Percentiles rank a stretch among this genome's conserved stretches.
These are phyloP conservation scores for Talaromyces proteolyticus DNA, from an alignment of 495 filamentous ascomycete species.

Conservation along the genomic window DNA sequence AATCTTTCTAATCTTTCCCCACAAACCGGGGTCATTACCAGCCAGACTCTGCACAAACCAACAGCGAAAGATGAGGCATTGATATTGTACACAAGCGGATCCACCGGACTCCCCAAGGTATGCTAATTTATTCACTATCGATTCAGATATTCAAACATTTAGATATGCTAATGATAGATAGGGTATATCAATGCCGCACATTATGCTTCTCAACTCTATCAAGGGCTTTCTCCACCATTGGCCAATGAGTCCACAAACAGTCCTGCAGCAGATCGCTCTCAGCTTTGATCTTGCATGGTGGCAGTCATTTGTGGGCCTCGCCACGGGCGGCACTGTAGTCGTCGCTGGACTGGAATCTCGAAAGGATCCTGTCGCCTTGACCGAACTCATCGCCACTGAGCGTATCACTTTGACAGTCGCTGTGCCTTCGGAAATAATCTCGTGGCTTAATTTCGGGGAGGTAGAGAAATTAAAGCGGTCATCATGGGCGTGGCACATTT, in stretches of 20 bases:
- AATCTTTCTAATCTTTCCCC: conserved; percentile 4
- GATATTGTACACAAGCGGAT: conserved; percentile 39
- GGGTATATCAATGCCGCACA: too few species aligned
- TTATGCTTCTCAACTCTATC: conserved; percentile 18
- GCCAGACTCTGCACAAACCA: conserved; percentile 12
- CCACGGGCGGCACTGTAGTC: conserved; percentile 24
- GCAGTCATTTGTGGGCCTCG: conserved; percentile 25
- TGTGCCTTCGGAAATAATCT: conserved; percentile 34
- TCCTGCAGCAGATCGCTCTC: conserved; percentile 37
- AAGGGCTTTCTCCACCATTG: conserved; percentile 20
- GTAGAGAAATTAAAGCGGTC: too few species aligned
- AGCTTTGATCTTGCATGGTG: conserved; percentile 30
- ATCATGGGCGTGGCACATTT: background rate
- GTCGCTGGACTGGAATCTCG: conserved; percentile 16
- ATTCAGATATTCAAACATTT: too few species aligned
- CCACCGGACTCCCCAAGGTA: conserved; percentile 29
- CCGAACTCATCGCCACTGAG: conserved; percentile 22
- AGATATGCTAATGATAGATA: too few species aligned
- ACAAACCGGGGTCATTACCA: background rate
- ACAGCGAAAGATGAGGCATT: conserved; percentile 15
- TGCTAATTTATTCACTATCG: too few species aligned
- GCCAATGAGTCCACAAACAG: conserved; percentile 16
- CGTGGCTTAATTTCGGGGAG: conserved; percentile 29
- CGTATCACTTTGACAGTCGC: conserved; percentile 29
- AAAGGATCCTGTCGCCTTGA: conserved; percentile 25